A percentile compares a stretch with the other conserved stretches of the same genome.
phyloP scores from a whole-genome alignment of 129 eudicot genomes.

The Solidago caesia region DNA sequence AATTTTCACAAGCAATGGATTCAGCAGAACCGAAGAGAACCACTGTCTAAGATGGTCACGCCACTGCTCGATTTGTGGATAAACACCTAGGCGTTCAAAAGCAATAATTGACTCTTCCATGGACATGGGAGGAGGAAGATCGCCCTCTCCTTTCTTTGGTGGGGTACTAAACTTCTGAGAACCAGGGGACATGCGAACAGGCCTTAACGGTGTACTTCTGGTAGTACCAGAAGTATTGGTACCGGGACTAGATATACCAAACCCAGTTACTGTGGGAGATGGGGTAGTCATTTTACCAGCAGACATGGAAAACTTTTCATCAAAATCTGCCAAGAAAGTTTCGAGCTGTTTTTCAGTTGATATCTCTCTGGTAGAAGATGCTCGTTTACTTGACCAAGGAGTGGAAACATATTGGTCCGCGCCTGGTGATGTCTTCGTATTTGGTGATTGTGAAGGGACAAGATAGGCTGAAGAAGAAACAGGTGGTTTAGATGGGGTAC shows the following conservation, averaged over 20 bases:
- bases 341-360: slow-evolving; percentile 76
- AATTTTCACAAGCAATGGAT: slow-evolving; percentile 59
- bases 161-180: slow-evolving; percentile 91
- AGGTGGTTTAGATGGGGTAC: slow-evolving; percentile 66
- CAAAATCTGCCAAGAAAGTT: slow-evolving; percentile 76
- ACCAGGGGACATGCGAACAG: slow-evolving; percentile 96
- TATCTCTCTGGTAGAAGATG: slow-evolving; percentile 62
- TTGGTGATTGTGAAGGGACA: slow-evolving; percentile 54
- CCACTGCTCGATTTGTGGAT: slow-evolving; percentile 96
- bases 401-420: slow-evolving; percentile 47
- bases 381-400: slow-evolving; percentile 88
- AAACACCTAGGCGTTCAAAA: slow-evolving; percentile 66
- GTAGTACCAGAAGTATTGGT: slow-evolving; percentile 68
- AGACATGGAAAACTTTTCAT: slow-evolving; percentile 73
- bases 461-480: slow-evolving; percentile 71
- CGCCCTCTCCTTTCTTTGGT: slow-evolving; percentile 91
- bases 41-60: slow-evolving; percentile 91
- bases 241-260: slow-evolving; percentile 68
- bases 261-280: slow-evolving; percentile 64
- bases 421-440: slow-evolving; percentile 58
- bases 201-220: slow-evolving; percentile 92
- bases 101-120: slow-evolving; percentile 87
- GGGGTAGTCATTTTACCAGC: slow-evolving; percentile 85
- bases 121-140: slow-evolving; percentile 93
- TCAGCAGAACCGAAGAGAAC: slow-evolving; percentile 77